These are phyloP conservation scores for Fonsecaea pedrosoi DNA, from an alignment of 2,329 filamentous ascomycete genomes.

Conservation along the genomic window DNA sequence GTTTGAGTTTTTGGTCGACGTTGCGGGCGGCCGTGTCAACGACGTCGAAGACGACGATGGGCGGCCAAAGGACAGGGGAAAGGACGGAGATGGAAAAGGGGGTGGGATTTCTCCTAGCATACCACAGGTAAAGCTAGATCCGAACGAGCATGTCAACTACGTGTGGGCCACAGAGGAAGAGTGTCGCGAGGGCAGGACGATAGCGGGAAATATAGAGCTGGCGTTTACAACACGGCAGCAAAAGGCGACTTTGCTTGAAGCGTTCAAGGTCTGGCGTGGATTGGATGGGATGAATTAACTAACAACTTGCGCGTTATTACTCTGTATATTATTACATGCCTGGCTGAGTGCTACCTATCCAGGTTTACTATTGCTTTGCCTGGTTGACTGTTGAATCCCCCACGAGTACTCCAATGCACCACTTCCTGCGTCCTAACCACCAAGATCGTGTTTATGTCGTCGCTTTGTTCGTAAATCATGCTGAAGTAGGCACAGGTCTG, in stretches of 20 bases:
- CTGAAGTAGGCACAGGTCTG: slow-evolving; percentile 24
- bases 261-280: slow-evolving; percentile 16
- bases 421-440: not conserved
- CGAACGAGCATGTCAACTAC: slow-evolving; percentile 47
- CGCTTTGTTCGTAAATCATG: not conserved
- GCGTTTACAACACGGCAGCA: slow-evolving; percentile 27
- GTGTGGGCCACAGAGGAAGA: slow-evolving; percentile 50
- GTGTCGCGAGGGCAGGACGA: slow-evolving; percentile 33
- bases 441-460: not conserved
- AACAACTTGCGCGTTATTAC: not conserved
- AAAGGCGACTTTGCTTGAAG: slow-evolving; percentile 22
- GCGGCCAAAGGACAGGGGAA: slow-evolving; percentile 34
- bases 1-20: slow-evolving; percentile 49
- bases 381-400: not conserved
- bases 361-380: not conserved
- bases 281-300: not conserved
- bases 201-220: slow-evolving; percentile 13
- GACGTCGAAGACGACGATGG: slow-evolving; percentile 38
- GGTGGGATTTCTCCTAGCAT: too few species aligned
- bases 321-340: not conserved
- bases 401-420: not conserved
- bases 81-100: slow-evolving; percentile 13
- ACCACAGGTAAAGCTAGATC: slow-evolving; percentile 42
- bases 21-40: too few species aligned
- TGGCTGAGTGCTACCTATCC: not conserved